Evolutionary conservation across 441 rosid species (phyloP).

Genomic region (Euphorbia corollata): DNA sequence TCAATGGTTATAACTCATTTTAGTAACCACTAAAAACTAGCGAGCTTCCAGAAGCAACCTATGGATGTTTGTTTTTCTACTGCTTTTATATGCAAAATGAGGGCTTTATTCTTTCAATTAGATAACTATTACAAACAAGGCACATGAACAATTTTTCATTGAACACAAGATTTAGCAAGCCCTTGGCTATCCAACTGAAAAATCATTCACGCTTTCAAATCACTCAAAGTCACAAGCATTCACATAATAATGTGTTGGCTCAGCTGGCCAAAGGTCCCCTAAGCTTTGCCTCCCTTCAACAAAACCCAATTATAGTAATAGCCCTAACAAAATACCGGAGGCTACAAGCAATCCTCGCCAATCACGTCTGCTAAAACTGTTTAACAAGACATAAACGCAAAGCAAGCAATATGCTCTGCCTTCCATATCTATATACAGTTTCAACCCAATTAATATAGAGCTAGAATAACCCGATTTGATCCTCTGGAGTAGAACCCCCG

Average conservation of each 20-base stretch:
- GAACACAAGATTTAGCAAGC: slow-evolving; percentile 19
- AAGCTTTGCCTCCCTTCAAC: slow-evolving; percentile 3
- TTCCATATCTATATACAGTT: slow-evolving; percentile 32
- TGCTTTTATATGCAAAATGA: no score
- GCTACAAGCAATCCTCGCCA: slow-evolving; percentile 28
- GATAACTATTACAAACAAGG: no score
- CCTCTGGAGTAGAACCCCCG: slow-evolving; percentile 24
- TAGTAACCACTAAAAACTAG: no score
- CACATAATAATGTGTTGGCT: slow-evolving; percentile 16
- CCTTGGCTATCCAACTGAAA: no score
- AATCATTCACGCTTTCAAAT: slow-evolving; percentile 13
- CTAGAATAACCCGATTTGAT: slow-evolving; percentile 22
- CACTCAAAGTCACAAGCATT: slow-evolving; percentile 23
- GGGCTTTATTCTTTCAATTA: no score
- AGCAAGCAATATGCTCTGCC: slow-evolving; percentile 17
- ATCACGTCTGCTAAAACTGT: slow-evolving; percentile 19
- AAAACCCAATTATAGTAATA: slow-evolving; percentile 12
- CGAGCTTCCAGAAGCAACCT: no score
- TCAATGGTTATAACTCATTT: no score
- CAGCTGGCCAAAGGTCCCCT: slow-evolving; percentile 9
- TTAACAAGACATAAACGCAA: slow-evolving; percentile 15
- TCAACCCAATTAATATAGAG: slow-evolving; percentile 25
- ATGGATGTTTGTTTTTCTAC: no score
- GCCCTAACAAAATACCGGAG: slow-evolving; percentile 23
- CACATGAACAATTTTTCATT: slow-evolving; percentile 2